Base-by-base conservation (phyloP, 352 stramenopile genomes). In the Pythium grandisporangium region DNA sequence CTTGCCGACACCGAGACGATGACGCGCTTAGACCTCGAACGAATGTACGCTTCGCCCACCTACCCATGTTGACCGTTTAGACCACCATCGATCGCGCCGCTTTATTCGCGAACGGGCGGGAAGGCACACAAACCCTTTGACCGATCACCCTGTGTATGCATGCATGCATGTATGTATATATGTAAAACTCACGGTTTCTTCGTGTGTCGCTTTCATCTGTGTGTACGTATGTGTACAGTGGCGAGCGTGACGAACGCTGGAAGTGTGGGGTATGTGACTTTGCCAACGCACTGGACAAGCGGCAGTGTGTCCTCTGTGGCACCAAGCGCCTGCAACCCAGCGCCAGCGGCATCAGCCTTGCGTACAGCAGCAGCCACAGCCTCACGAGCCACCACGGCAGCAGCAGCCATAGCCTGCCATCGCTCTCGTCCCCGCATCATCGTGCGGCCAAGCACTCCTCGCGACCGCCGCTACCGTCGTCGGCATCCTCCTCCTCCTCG, bases 221-320 rank as follows among this genome's bases (percentile, higher is more conserved):
- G 1, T 37, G 19, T 29, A 21, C 46, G 2, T 42, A 35, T 26
- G 26, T 47, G 13, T 34, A 19, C 42, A 56, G 73, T 57, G 34
- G 61, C 22, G 58, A 70, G 38, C 48, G 61, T 27, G 68, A 80
- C 10, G 72, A 84, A 58, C 73, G 73, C 14, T 90, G 76, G 76
- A 84, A 81, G 24, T 90, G 76, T 42, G 53, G 58, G 26, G 66
- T 90, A 27, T 90, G 76, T 30, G 76, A 90, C 13, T 90, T 90
- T 47, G 82, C 70, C 45, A 90, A 90, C 55, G 55, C 61, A 2
- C 23, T 81, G 36, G 73, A 85, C 29, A 74, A 74, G 19, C 49
- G 36, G 21, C 70, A 65, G 27, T 90, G 73, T 52, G 44, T 84
- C 16, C 39, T 90, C 3, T 90, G 76, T 42, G 76, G 71, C 40